Evolutionary conservation across 805 yeast genomes (phyloP).

Genomic region (Pichia californica): DNA sequence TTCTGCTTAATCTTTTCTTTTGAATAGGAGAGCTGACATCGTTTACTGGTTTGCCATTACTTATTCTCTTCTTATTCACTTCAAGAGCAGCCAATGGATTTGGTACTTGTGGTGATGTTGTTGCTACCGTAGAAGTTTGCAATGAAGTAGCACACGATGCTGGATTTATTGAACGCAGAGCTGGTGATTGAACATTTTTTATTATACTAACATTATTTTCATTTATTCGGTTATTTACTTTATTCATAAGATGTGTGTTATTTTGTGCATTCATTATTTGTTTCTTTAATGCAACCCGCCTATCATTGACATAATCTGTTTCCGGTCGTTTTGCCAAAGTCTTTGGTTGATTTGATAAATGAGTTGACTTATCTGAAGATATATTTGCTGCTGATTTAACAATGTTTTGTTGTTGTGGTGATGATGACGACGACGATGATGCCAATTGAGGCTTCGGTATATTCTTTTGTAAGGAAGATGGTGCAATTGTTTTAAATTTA

Average conservation of each 20-base stretch:
- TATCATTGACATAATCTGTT: slow-evolving; percentile 7
- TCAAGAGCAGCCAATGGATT: neutral
- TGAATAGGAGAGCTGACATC: neutral
- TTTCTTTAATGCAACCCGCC: slow-evolving; percentile 17
- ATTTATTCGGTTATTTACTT: slow-evolving; percentile 27
- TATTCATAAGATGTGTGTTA: slow-evolving; percentile 30
- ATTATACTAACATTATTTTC: slow-evolving; percentile 26
- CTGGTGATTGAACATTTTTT: slow-evolving; percentile 17
- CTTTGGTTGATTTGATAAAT: too few species aligned
- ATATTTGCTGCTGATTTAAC: neutral
- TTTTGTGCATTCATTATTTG: slow-evolving; percentile 28
- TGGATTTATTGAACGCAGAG: slow-evolving; percentile 13
- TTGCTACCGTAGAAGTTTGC: neutral
- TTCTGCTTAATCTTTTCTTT: neutral
- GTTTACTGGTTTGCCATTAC: neutral
- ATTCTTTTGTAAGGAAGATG: neutral
- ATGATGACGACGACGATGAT: neutral
- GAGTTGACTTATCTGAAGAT: too few species aligned
- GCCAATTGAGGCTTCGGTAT: neutral
- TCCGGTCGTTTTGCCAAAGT: neutral
- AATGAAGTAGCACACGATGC: neutral
- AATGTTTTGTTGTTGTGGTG: slow-evolving; percentile 27
- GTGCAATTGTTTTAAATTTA: neutral
- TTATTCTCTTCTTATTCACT: slow-evolving; percentile 1
- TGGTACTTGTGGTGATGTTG: neutral